A percentile compares a stretch with the other conserved stretches of the same genome.
Evolutionary conservation across 176 grass and related monocot genomes (phyloP).

Genomic region (Melocanna baccifera): DNA sequence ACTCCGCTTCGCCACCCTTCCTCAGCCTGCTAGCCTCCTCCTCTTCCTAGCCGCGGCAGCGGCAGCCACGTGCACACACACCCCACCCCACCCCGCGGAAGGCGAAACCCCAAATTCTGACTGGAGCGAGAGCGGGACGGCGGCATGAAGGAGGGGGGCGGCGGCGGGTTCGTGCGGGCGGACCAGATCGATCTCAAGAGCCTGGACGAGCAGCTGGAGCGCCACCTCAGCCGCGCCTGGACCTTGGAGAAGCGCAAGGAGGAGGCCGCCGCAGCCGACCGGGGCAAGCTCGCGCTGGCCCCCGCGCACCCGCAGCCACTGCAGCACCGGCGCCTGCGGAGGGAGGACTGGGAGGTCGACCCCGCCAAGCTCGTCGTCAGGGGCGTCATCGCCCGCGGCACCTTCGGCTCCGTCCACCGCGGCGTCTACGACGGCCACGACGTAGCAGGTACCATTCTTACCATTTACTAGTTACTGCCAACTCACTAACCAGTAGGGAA

Average conservation of each 20-base stretch:
- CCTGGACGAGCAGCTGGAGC: constrained; percentile 95
- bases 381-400: constrained; percentile 85
- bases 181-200: constrained; percentile 99
- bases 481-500: neutral
- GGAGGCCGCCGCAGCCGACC: constrained; percentile 29
- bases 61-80: neutral
- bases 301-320: neutral
- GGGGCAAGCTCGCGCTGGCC: neutral
- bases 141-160: constrained; percentile 35
- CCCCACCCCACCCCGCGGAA: neutral
- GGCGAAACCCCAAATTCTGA: neutral
- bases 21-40: neutral
- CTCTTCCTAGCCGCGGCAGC: neutral
- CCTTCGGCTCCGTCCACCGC: constrained; percentile 92
- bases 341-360: constrained; percentile 89
- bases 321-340: constrained; percentile 10
- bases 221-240: constrained; percentile 73
- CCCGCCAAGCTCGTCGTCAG: constrained; percentile 68
- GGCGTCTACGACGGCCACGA: constrained; percentile 90
- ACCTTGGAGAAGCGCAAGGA: constrained; percentile 93
- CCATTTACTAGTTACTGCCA: neutral
- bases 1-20: constrained; percentile 1
- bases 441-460: constrained; percentile 59
- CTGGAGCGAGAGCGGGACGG: neutral
- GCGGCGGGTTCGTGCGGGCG: constrained; percentile 70